Base-by-base conservation (phyloP, 495 filamentous ascomycete genomes). In the Penicillium desertorum region DNA sequence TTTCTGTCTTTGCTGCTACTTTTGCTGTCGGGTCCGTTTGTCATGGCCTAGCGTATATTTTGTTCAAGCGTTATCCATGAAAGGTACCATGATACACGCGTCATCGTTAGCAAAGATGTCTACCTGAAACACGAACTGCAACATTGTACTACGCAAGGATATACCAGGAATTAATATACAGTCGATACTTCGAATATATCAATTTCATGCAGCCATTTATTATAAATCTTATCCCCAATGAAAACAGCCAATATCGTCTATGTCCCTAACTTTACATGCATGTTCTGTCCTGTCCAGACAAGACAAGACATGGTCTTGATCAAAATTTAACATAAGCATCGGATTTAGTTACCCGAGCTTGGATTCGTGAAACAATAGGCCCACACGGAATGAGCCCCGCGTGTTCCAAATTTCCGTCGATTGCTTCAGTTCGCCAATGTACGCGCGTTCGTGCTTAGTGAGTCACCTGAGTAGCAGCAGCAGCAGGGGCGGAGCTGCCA, bases 391-490 rank as follows among this genome's bases (percentile, higher is more conserved):
- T 29, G 27, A 30, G 41, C 41, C 50, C 43, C 59, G 51, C 14
- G n/a, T 42, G 45, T 30, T 22, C 46, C 43, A 37, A 27, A 39
- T 51, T 48, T 52, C 45, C 45, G 46, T 44, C n/a, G 36, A 60
- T 48, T 47, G 51, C 56, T 47, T 34, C 37, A 59, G 30, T 34
- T 52, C 51, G 51, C 36, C 45, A 11, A 48, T 16, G n/a, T 17
- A 30, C 7, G 58, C 32, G 36, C 22, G 36, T 16, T 20, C 29
- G 3, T 47, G 41, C 34, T 65, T 59, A 69, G 42, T 42, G 62
- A 51, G 66, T 69, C 42, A 61, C 29, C 51, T 59, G 53, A 42
- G 57, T 39, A 41, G 58, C 36, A n/a, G 36, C 36, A n/a, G 36
- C 16, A n/a, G 5, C 36, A n/a, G 20, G 17, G 66, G 45, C 23